Conservation (phyloP, 192 early-diverging fungal genomes). For the Coemansia sp. region DNA sequence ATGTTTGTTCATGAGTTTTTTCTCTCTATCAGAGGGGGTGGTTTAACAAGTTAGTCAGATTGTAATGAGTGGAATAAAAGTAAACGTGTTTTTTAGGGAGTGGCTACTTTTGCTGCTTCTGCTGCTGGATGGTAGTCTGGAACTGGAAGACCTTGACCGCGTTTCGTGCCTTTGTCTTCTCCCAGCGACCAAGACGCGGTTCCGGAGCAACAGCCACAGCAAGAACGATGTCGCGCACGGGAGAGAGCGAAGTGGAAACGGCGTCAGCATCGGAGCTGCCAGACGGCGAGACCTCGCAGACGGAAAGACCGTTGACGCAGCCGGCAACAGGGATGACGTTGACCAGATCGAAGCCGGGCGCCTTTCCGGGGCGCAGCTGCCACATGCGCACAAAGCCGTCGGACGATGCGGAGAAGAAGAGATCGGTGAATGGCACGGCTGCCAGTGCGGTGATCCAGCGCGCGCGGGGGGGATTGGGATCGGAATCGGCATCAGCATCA, state of each 20-base stretch:
- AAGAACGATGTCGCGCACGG: conserved; percentile 48
- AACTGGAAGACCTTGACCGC: conserved; percentile 70
- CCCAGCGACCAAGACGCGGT: conserved; percentile 89
- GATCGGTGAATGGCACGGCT: conserved; percentile 77
- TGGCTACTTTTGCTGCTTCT: neutral
- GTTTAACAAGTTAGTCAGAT: neutral
- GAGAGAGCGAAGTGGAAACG: conserved; percentile 4
- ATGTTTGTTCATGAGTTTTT: neutral
- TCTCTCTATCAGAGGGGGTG: neutral
- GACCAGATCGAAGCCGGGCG: conserved; percentile 53
- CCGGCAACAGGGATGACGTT: conserved; percentile 64
- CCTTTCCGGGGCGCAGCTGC: conserved; percentile 73
- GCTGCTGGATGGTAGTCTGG: neutral
- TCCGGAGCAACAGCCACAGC: conserved; percentile 85
- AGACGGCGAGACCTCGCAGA: conserved; percentile 23
- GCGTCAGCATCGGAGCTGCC: neutral
- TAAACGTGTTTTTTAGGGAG: too few species aligned
- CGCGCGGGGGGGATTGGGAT: conserved; percentile 29
- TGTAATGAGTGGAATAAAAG: neutral
- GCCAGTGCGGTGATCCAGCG: conserved; percentile 91
- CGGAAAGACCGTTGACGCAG: conserved; percentile 56
- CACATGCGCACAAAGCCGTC: conserved; percentile 88
- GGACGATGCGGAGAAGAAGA: conserved; percentile 88
- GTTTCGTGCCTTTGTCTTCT: conserved; percentile 78
- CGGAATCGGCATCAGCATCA: neutral